Percentiles rank a stretch among this genome's conserved stretches.
phyloP scores from a whole-genome alignment of 495 filamentous ascomycete species.

The Gamarada debralockiae region DNA sequence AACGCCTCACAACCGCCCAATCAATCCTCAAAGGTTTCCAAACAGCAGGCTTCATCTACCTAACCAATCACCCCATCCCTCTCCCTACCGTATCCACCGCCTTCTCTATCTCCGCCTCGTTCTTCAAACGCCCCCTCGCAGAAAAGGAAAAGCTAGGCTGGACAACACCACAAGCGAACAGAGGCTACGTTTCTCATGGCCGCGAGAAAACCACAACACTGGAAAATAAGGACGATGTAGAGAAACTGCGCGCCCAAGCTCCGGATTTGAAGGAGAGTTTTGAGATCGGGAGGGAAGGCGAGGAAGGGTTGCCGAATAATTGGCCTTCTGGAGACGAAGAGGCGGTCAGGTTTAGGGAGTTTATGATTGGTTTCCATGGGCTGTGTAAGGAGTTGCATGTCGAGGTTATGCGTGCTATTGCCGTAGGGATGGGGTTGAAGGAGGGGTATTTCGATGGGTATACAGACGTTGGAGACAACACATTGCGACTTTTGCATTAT shows the following conservation, averaged over 20 bases:
- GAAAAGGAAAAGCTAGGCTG: slow-evolving; percentile 70
- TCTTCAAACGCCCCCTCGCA: slow-evolving; percentile 68
- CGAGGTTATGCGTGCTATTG: slow-evolving; percentile 84
- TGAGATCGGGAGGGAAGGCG: slow-evolving; percentile 77
- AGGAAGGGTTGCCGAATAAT: slow-evolving; percentile 64
- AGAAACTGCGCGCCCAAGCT: slow-evolving; percentile 49
- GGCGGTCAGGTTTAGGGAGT: slow-evolving; percentile 61
- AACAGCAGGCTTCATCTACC: slow-evolving; percentile 85
- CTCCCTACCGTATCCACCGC: slow-evolving; percentile 51
- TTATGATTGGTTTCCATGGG: slow-evolving; percentile 70
- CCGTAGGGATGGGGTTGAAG: slow-evolving; percentile 73
- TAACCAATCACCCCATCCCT: slow-evolving; percentile 73
- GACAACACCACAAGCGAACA: slow-evolving; percentile 69
- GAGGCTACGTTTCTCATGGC: slow-evolving; percentile 72
- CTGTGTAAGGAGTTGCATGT: slow-evolving; percentile 71
- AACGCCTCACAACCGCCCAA: slow-evolving; percentile 62
- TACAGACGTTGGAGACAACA: slow-evolving; percentile 76
- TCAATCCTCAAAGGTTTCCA: slow-evolving; percentile 78
- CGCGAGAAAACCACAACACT: slow-evolving; percentile 71
- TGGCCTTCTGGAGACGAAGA: slow-evolving; percentile 67
- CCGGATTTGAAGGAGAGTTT: slow-evolving; percentile 83
- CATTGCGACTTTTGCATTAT: slow-evolving; percentile 84
- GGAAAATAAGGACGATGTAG: slow-evolving; percentile 53
- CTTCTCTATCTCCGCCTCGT: slow-evolving; percentile 68
- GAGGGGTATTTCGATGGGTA: slow-evolving; percentile 74